Percentiles rank a stretch among this genome's conserved stretches.
phyloP scores from a whole-genome alignment of 1,284 basidiomycete species.

The Leccinum olivaceoglutinosum region DNA sequence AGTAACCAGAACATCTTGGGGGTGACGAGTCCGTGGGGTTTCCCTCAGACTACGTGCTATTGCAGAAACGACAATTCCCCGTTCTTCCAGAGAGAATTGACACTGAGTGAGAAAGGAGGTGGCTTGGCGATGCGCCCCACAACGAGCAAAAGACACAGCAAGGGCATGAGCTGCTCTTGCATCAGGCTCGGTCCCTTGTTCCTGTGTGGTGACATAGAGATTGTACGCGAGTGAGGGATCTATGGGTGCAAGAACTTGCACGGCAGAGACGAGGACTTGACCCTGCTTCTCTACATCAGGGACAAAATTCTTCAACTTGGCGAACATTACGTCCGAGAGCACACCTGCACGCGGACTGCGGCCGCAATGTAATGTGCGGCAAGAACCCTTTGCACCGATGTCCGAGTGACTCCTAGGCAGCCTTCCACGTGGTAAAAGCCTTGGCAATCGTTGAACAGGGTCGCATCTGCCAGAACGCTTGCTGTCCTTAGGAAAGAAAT shows the following conservation, averaged over 20 bases:
- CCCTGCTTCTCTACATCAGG: slow-evolving; percentile 12
- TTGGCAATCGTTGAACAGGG: slow-evolving; percentile 31
- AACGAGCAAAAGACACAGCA: slow-evolving; percentile 16
- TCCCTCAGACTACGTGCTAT: slow-evolving; percentile 20
- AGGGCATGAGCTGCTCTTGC: slow-evolving; percentile 7
- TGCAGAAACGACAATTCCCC: slow-evolving; percentile 18
- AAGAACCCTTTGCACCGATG: slow-evolving; percentile 12
- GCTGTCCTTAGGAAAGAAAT: slow-evolving; percentile 45
- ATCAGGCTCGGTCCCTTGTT: slow-evolving; percentile 3
- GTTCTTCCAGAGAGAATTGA: slow-evolving; percentile 14
- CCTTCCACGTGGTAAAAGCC: slow-evolving; percentile 14
- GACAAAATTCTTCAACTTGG: slow-evolving; percentile 9
- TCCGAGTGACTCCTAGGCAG: slow-evolving; percentile 4
- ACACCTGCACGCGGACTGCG: slow-evolving; percentile 16
- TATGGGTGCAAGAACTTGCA: slow-evolving; percentile 16
- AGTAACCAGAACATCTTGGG: slow-evolving; percentile 6
- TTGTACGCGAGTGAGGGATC: slow-evolving; percentile 21
- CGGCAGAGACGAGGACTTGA: slow-evolving; percentile 7
- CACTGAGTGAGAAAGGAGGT: slow-evolving; percentile 10
- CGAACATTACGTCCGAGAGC: slow-evolving; percentile 8
- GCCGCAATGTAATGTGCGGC: slow-evolving; percentile 23
- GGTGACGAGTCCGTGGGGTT: slow-evolving; percentile 11
- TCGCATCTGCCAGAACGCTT: slow-evolving; percentile 31
- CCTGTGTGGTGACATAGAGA: slow-evolving; percentile 9
- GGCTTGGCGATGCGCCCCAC: slow-evolving; percentile 12